Base-by-base conservation (phyloP, 305 asterid species). In the Salvia sclarea region DNA sequence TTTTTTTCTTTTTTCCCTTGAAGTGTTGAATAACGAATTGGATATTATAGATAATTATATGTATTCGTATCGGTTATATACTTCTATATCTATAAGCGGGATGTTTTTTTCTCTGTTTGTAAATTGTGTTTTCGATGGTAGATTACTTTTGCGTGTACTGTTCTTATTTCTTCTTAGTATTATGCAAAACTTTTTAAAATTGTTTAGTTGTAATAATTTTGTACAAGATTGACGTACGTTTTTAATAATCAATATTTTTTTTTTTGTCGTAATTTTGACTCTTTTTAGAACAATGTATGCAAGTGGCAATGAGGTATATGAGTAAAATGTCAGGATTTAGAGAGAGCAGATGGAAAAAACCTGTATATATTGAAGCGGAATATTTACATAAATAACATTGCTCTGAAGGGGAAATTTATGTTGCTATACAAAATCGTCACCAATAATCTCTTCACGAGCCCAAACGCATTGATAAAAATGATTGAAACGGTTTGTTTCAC, bases 1-100 rank as follows among this genome's bases (percentile, higher is more conserved):
- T 22, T 31, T 21, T 48, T 52, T 20, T n/a, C n/a, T 24, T 44
- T 24, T 9, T 3, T 4, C 22, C 7, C 24, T 1, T 16, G 10
- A 67, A 47, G 3, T 61, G 63, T 67, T 67, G 68, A 76, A 71
- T 76, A 76, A 68, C 38, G 57, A 47, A 48, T 38, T 58, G 48
- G 30, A 18, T 6, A 5, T 54, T 1, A 12, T 54, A 25, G 38
- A 11, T 13, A 25, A 12, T 25, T 33, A 54, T 28, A 24, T 25
- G 20, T 10, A 4, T 18, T 10, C 24, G 11, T 50, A 49, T 28
- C 2, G 5, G 33, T 28, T 3, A 28, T n/a, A n/a, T n/a, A 31
- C 37, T 4, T 31, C 7, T 38, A 10, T 38, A 38, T 11, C 5
- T 38, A 38, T 3, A 38, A 10, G n/a, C 11, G 13, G 44, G 44